phyloP scores from a whole-genome alignment of 495 filamentous ascomycete species.

The Stereocaulon alpinum region DNA sequence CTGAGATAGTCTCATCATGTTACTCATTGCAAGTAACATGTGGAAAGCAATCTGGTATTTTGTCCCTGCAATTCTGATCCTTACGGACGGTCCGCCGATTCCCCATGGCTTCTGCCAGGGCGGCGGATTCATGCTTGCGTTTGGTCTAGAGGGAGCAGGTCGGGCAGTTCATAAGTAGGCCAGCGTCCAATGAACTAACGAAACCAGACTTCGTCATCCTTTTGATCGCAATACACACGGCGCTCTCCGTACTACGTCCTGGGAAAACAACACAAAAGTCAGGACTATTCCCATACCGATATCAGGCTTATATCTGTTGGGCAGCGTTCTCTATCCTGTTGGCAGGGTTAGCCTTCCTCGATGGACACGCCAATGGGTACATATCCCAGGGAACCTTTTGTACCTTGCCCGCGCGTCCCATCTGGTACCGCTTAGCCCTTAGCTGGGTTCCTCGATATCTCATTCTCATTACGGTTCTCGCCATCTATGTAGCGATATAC shows the following conservation, averaged over 20 bases:
- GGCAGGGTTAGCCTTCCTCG: slow-evolving; percentile 54
- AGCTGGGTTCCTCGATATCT: slow-evolving; percentile 65
- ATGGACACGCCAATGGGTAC: slow-evolving; percentile 38
- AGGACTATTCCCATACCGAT: slow-evolving; percentile 58
- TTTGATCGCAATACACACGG: slow-evolving; percentile 60
- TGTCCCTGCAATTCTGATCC: slow-evolving; percentile 47
- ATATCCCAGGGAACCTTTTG: slow-evolving; percentile 54
- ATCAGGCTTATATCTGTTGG: slow-evolving; percentile 43
- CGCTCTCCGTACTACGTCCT: slow-evolving; percentile 55
- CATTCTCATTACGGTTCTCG: slow-evolving; percentile 49
- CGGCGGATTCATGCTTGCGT: slow-evolving; percentile 52
- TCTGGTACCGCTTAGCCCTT: slow-evolving; percentile 55
- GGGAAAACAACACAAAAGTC: slow-evolving; percentile 33
- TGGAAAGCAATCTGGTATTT: slow-evolving; percentile 57
- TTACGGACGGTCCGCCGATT: slow-evolving; percentile 32
- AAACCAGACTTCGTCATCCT: slow-evolving; percentile 53
- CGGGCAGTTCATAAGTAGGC: slow-evolving; percentile 9
- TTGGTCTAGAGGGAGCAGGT: slow-evolving; percentile 58
- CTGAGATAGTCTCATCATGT: slow-evolving; percentile 50
- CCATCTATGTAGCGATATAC: slow-evolving; percentile 57
- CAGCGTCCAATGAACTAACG: neutral
- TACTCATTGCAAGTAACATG: slow-evolving; percentile 58
- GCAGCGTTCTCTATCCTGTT: slow-evolving; percentile 46
- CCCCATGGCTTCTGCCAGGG: slow-evolving; percentile 52
- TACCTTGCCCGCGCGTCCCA: slow-evolving; percentile 50